Evolutionary conservation across 371 early-diverging fungal genomes (phyloP).

Genomic region (Smittium mucronatum): DNA sequence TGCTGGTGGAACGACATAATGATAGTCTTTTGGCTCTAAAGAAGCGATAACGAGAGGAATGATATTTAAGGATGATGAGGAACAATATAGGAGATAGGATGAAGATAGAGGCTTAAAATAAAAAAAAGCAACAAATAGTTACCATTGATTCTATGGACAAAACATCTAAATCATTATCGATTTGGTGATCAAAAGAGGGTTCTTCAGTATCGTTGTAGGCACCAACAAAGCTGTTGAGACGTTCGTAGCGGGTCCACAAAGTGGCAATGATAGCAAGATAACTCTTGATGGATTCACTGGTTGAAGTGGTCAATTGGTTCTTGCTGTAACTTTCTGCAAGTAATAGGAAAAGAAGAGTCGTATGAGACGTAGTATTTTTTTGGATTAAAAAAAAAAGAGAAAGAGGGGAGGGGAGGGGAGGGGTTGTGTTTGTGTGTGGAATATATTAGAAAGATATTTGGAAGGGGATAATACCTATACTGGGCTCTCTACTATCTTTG

Average conservation of each 20-base stretch:
- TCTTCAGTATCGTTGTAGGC: not conserved
- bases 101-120: not conserved
- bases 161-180: constrained; percentile 2
- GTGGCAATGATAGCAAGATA: constrained; percentile 8
- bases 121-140: not conserved
- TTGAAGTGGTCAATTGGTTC: not conserved
- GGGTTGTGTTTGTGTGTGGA: too few species aligned
- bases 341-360: too few species aligned
- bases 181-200: not conserved
- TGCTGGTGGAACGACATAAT: not conserved
- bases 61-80: not conserved
- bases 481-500: too few species aligned
- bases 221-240: not conserved
- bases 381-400: too few species aligned
- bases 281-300: not conserved
- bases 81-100: not conserved
- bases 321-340: not conserved
- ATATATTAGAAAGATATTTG: too few species aligned
- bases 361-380: too few species aligned
- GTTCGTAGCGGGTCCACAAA: constrained; percentile 6
- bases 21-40: not conserved
- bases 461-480: too few species aligned
- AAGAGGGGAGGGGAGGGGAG: too few species aligned
- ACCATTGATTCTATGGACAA: constrained; percentile 2
- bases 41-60: not conserved